Conservation (phyloP, 441 rosid species). For the Viola pubescens region DNA sequence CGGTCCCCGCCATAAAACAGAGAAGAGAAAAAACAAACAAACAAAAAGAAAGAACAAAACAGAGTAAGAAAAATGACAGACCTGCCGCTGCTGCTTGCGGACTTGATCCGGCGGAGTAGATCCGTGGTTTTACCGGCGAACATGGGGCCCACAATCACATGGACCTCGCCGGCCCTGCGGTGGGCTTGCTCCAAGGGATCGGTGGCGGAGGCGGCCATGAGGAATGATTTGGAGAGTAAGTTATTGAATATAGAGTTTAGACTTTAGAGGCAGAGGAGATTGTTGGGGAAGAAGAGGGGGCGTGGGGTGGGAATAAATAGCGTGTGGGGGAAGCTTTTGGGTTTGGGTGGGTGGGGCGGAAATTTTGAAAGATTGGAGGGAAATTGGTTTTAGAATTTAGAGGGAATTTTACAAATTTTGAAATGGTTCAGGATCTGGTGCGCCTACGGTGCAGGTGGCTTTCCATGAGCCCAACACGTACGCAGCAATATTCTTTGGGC, state of each 20-base stretch:
- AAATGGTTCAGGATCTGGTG: too few relatives aligned
- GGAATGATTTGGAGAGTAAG: background rate
- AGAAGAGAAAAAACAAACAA: background rate
- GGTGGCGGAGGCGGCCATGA: constrained; percentile 39
- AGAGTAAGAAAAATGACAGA: constrained; percentile 10
- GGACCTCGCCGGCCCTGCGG: constrained; percentile 43
- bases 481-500: too few relatives aligned
- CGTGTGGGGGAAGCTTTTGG: background rate
- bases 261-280: background rate
- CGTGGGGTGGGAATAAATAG: background rate
- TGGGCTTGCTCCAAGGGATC: background rate
- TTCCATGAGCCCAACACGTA: too few relatives aligned
- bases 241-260: background rate
- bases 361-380: background rate
- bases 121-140: constrained; percentile 90
- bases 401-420: background rate
- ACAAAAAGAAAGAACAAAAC: background rate
- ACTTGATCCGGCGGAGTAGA: constrained; percentile 71
- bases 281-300: background rate
- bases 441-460: too few relatives aligned
- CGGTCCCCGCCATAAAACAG: background rate
- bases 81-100: constrained; percentile 58
- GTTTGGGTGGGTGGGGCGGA: background rate
- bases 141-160: constrained; percentile 85
- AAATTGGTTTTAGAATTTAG: background rate